Base-by-base conservation (phyloP, 2,329 filamentous ascomycete genomes). In the Cladophialophora bantiana region DNA sequence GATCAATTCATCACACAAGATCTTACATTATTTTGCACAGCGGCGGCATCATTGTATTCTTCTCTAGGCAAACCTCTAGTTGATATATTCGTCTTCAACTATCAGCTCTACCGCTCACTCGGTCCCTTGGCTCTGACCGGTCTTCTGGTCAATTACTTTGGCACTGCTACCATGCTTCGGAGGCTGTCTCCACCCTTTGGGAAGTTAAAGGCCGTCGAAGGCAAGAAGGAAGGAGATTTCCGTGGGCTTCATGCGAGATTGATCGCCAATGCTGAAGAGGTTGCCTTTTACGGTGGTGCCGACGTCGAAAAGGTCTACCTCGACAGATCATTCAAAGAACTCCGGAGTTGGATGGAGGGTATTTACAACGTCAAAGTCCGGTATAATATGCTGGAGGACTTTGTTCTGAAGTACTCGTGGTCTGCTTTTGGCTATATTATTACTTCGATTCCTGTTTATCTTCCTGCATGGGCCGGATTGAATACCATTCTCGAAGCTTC, bases 1-100 rank as follows among this genome's bases (percentile, higher is more conserved):
- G 95, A 99, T 75, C 95, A 99, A 75, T 98, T 94, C 79, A 98
- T 99, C 75, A 98, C 95, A 0, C 94, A 98, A 77, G 95, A 99
- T 77, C 84, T 99, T 36, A 98, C 95, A 0, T 84, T 97, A 0
- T 99, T 99, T 82, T 99, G 96, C 77, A 91, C 92, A 10, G 90
- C 94, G 3, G 94, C 95, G 0, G 94, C 95, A 15, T 92, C 93
- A 26, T 82, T 99, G 4, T 99, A 98, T 81, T 98, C 95, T 0
- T 97, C 94, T 0, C 84, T 99, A 2, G 95, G 95, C n/a, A 99
- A 99, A 78, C 95, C 95, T 0, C 89, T 97, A 71, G 92, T 99
- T n/a, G 95, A 99, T 77, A 84, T 99, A 1, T 92, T 94, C 72
- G 95, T 98, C 55, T 99, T 99, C 84, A 99, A 96, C 79, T 99